These are phyloP conservation scores for Linnemannia zychae DNA, from an alignment of 192 early-diverging fungal species.

Conservation along the genomic window DNA sequence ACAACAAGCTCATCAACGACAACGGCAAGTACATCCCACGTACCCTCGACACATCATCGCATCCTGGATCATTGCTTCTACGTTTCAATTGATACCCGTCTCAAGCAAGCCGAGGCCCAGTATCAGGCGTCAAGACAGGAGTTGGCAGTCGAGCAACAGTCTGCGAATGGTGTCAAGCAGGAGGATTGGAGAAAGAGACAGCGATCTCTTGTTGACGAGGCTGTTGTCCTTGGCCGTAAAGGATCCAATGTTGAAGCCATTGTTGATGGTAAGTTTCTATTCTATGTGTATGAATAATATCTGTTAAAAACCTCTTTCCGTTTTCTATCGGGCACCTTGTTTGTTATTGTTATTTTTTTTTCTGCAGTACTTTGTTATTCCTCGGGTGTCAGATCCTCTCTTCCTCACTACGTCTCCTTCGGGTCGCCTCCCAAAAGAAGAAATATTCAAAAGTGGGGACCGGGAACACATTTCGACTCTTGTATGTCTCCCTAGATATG, in stretches of 20 bases:
- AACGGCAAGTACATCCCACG: constrained; percentile 4
- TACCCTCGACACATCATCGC: constrained; percentile 61
- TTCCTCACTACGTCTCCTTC: neutral
- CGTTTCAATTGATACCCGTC: constrained; percentile 65
- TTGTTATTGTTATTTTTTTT: neutral
- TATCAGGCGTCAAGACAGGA: constrained; percentile 57
- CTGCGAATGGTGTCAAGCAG: constrained; percentile 4
- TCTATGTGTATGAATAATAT: neutral
- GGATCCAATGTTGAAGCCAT: constrained; percentile 54
- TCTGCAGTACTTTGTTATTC: neutral
- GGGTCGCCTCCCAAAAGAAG: constrained; percentile 4
- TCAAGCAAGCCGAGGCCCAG: constrained; percentile 64
- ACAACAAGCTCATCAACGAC: neutral
- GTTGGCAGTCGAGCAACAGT: constrained; percentile 38
- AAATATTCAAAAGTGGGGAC: constrained; percentile 8
- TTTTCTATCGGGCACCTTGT: constrained; percentile 2
- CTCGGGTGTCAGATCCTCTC: neutral
- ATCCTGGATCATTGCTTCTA: constrained; percentile 66
- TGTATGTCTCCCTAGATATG: too few species aligned
- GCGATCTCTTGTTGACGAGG: constrained; percentile 42
- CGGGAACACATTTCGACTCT: neutral
- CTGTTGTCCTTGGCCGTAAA: constrained; percentile 43
- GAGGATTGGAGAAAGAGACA: constrained; percentile 41
- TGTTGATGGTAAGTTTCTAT: constrained; percentile 42
- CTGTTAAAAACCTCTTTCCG: neutral